Evolutionary conservation across 495 filamentous ascomycete species (phyloP), one percentile per base, ranked within the genome.

Genomic region (Lepidopterella palustris): DNA sequence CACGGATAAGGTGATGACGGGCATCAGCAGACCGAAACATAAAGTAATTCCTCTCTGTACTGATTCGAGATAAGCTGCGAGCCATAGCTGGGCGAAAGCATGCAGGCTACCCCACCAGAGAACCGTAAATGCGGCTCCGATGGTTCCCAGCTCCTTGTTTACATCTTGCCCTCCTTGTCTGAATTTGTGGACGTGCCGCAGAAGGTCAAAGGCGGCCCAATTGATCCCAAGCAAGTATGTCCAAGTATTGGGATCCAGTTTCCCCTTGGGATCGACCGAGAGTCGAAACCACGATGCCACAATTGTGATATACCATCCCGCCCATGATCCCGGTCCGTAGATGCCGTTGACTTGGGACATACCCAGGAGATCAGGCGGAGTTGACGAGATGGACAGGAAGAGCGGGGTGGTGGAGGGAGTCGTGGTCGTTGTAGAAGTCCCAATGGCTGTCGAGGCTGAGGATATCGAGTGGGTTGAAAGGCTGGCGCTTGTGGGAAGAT

Each of bases 161-260:
- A 11, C 2, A 9, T 42, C 39, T 42, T n/a, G n/a, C n/a, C n/a
- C n/a, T n/a, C n/a, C n/a, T n/a, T n/a, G n/a, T n/a, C n/a, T n/a
- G n/a, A n/a, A n/a, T n/a, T n/a, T 11, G 13, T 42, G 39, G 6
- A 42, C 8, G 13, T 20, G 39, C 13, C 39, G 39, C 8, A 42
- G 6, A 23, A 60, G 21, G 35, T 60, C 57, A 18, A 60, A 28
- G 11, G 57, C 31, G n/a, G 57, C 57, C 47, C 49, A 60, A 28
- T 60, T 60, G 2, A 32, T 60, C 8, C 27, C 57, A 1, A 54
- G 5, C 6, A 60, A 8, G 31, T 24, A 60, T 5, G 28, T 2
- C 27, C 26, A 40, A 3, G 49, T 53, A 26, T 54, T 60, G 8
- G 57, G 48, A 21, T 54, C 48, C 2, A 53, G 2, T 39, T 25